Percentiles rank a stretch among this genome's conserved stretches.
Conservation (phyloP, 192 early-diverging fungal genomes). For the Coemansia sp. region DNA sequence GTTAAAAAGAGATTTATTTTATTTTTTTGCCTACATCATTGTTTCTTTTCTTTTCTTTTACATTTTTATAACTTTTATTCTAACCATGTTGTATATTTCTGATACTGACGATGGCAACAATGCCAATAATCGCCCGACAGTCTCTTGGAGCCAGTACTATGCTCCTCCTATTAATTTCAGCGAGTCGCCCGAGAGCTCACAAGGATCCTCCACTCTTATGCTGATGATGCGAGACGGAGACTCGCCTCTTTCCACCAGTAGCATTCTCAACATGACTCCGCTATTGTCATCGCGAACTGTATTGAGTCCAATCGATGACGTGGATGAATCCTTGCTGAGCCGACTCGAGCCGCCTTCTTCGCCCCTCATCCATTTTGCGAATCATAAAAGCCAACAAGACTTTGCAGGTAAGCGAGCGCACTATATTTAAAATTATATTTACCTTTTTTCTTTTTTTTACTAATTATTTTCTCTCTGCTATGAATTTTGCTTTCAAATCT, state of each 20-base stretch:
- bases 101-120: slow-evolving; percentile 3
- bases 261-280: slow-evolving; percentile 32
- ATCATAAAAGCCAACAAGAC: neutral
- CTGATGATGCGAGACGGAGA: slow-evolving; percentile 7
- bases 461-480: neutral
- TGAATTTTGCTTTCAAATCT: slow-evolving; percentile 40
- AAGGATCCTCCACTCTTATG: slow-evolving; percentile 17
- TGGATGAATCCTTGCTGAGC: slow-evolving; percentile 22
- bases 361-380: neutral
- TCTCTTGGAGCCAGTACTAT: neutral
- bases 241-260: slow-evolving; percentile 8
- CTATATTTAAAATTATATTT: neutral
- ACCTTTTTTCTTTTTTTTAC: neutral
- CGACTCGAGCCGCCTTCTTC: neutral
- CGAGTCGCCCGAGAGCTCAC: slow-evolving; percentile 14
- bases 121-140: neutral
- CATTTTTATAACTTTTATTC: neutral
- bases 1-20: neutral
- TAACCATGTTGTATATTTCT: slow-evolving; percentile 19
- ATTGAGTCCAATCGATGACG: slow-evolving; percentile 18
- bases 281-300: slow-evolving; percentile 14
- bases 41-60: neutral
- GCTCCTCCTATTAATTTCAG: neutral
- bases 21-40: neutral
- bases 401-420: neutral